Evolutionary conservation across 2,329 filamentous ascomycete species (phyloP).

Genomic region (Alternaria arbusti): DNA sequence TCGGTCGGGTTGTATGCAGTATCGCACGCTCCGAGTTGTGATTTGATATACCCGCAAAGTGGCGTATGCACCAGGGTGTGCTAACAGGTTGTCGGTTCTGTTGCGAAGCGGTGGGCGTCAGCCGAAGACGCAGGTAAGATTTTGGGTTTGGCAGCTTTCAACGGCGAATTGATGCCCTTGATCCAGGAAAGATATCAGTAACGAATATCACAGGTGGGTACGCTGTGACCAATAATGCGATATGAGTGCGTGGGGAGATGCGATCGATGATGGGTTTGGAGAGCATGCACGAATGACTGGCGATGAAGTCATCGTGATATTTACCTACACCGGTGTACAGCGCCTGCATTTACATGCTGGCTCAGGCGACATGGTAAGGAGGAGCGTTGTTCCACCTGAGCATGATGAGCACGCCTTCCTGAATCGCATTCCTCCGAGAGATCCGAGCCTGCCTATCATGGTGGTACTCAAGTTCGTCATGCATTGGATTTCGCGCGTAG

Average conservation of each 20-base stretch:
- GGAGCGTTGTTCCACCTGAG: background rate
- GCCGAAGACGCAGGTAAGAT: constrained; percentile 14
- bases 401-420: background rate
- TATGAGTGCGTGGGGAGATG: background rate
- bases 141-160: constrained; percentile 4
- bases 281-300: background rate
- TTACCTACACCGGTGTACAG: background rate
- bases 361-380: background rate
- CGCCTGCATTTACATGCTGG: background rate
- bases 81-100: constrained; percentile 12
- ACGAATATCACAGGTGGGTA: background rate
- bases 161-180: constrained; percentile 1
- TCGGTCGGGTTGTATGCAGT: background rate
- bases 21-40: background rate
- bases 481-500: background rate
- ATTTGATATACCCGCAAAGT: constrained; percentile 1
- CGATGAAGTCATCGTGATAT: constrained; percentile 13
- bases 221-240: background rate
- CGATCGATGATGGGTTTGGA: background rate
- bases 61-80: constrained; percentile 6
- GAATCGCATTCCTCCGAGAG: no score
- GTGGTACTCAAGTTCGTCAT: background rate
- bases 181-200: constrained; percentile 1
- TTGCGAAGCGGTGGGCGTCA: constrained; percentile 16
- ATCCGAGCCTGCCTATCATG: background rate